phyloP scores from a whole-genome alignment of 495 filamentous ascomycete genomes.

The Penicillium soppii region DNA sequence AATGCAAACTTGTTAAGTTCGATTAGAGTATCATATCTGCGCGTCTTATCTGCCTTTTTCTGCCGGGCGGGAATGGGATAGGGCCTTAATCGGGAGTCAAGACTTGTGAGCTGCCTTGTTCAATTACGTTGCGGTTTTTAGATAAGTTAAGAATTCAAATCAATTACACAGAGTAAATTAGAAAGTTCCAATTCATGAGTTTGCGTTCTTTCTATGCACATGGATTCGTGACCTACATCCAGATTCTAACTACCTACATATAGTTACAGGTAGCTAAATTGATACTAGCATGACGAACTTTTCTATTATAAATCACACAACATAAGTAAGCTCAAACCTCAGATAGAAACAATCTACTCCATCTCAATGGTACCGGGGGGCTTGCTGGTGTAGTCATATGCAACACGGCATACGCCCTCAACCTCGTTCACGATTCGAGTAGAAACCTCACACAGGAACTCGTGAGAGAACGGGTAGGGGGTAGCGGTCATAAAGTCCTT shows the following conservation, averaged over 20 bases:
- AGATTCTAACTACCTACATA: too few species aligned
- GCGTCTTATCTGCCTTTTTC: slow-evolving; percentile 23
- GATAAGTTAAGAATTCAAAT: too few species aligned
- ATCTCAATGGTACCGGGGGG: slow-evolving; percentile 79
- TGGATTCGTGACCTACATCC: slow-evolving; percentile 2
- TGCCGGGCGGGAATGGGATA: slow-evolving; percentile 13
- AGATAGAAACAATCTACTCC: slow-evolving; percentile 47
- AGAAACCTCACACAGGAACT: slow-evolving; percentile 67
- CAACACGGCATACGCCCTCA: slow-evolving; percentile 62
- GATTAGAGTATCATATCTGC: neutral
- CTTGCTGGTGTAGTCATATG: slow-evolving; percentile 73
- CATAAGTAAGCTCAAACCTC: neutral
- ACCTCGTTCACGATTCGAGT: slow-evolving; percentile 85
- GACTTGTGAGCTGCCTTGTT: neutral
- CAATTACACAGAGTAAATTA: too few species aligned
- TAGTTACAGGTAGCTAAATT: too few species aligned
- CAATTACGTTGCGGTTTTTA: too few species aligned
- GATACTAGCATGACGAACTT: slow-evolving; percentile 1
- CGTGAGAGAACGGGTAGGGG: slow-evolving; percentile 62
- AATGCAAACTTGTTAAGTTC: neutral
- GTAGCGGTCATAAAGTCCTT: slow-evolving; percentile 85
- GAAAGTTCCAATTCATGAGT: too few species aligned
- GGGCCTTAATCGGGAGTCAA: too few species aligned
- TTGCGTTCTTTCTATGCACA: slow-evolving; percentile 6
- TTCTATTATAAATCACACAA: neutral